Evolutionary conservation across 768 basidiomycete species (phyloP), one percentile per base, ranked within the genome.

Genomic region (Xerocomus brunneocitrinus): DNA sequence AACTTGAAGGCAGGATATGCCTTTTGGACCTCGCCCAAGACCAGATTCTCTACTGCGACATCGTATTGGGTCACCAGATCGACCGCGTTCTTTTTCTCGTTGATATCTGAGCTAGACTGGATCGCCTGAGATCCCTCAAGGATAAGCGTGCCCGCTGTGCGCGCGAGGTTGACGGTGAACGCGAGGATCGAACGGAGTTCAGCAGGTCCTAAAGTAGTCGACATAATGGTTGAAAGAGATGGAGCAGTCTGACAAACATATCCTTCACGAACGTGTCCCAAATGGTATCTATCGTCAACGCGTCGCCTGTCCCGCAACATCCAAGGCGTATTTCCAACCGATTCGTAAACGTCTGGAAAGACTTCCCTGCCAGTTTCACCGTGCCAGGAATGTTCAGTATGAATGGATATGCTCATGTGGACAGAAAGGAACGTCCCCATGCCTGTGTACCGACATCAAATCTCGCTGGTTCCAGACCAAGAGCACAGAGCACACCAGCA

Each of bases 41-140:
- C 90, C 43, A 93, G 74, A 55, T 89, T 84, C 70, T 97, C 95
- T 10, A 97, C 95, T 42, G 79, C 82, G 35, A 94, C 86, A 69
- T 98, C 95, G 62, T 91, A 97, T 71, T 95, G 89, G 0, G 95
- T 98, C 25, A 98, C 95, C 31, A 98, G 76, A 72, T 97, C 95
- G 22, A 94, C 92, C 3, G 92, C 82, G 65, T 95, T 97, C 73
- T 91, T 91, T 80, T 97, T 98, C 75, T 89, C 86, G 57, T 79
- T 80, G 34, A 89, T 75, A 61, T 78, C 74, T 0, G 79, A 74
- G 16, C 79, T 74, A 12, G 71, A 74, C 64, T 79, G 83, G 65
- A 91, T 93, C 51, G 79, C 91, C 56, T 79, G 78, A 22, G 83
- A 90, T 53, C 89, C 90, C 64, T 87, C 79, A 1, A 88, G 74